These are phyloP conservation scores for Nicotiana benthamiana DNA, from an alignment of 257 asterid species.

Conservation along the genomic window DNA sequence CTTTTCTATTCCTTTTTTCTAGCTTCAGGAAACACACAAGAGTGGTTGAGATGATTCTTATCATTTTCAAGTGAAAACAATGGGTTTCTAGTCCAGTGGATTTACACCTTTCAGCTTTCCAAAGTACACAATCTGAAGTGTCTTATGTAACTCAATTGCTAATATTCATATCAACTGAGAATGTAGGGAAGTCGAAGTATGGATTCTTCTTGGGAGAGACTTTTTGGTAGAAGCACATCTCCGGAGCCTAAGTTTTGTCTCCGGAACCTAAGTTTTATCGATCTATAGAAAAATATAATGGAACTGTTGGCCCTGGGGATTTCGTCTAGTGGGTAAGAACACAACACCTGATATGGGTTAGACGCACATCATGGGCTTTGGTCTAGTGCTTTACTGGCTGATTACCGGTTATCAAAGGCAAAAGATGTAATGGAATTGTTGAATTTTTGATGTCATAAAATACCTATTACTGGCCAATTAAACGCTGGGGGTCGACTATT, in stretches of 20 bases:
- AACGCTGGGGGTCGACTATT: background rate
- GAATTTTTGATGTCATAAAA: conserved; percentile 6
- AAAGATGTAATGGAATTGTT: background rate
- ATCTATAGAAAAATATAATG: background rate
- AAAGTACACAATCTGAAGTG: background rate
- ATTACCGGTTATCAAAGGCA: background rate
- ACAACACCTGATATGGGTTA: background rate
- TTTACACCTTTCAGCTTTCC: background rate
- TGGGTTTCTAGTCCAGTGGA: background rate
- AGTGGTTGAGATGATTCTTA: too few species aligned
- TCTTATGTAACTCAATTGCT: background rate
- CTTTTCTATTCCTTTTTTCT: too few species aligned
- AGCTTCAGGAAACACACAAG: too few species aligned
- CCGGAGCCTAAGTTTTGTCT: background rate
- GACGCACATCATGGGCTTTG: background rate
- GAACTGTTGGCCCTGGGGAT: background rate
- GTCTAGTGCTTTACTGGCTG: background rate
- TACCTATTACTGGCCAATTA: background rate
- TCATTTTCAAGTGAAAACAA: too few species aligned
- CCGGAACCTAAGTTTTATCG: background rate
- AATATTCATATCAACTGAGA: background rate
- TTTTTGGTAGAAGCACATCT: background rate
- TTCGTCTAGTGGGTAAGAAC: background rate
- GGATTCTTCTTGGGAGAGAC: background rate
- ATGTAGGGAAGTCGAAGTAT: background rate